A percentile compares a stretch with the other conserved stretches of the same genome.
Conservation (phyloP, 2,329 filamentous ascomycete genomes). For the Colletotrichum kahawae region DNA sequence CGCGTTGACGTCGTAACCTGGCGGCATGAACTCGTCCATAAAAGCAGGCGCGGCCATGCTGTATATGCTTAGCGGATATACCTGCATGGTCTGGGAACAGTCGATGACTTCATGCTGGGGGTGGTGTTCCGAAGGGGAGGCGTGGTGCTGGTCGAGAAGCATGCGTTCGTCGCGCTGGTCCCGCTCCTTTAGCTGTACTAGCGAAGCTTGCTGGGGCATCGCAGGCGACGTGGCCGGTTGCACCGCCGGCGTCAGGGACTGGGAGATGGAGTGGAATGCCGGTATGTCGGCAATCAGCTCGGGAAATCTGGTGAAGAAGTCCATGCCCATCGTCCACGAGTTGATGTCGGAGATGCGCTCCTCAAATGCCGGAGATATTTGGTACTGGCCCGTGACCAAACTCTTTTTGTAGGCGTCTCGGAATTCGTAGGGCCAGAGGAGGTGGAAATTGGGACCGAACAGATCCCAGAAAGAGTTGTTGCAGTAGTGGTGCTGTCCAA, state of each 20-base stretch:
- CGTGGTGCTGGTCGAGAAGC: background rate
- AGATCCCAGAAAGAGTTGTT: slow-evolving; percentile 33
- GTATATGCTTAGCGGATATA: background rate
- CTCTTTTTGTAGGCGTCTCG: slow-evolving; percentile 30
- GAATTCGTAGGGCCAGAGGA: slow-evolving; percentile 30
- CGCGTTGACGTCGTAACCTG: background rate
- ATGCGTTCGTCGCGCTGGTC: background rate
- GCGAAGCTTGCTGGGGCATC: slow-evolving; percentile 2
- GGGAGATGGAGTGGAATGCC: background rate
- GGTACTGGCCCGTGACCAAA: slow-evolving; percentile 27
- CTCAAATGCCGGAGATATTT: slow-evolving; percentile 29
- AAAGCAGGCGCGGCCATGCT: background rate
- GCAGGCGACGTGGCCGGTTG: background rate
- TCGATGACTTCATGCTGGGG: background rate
- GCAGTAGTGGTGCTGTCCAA: slow-evolving; percentile 34
- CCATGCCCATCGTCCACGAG: slow-evolving; percentile 30
- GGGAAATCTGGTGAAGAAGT: slow-evolving; percentile 31
- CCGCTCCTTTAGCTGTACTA: background rate
- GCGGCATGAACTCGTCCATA: slow-evolving; percentile 1
- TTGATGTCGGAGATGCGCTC: slow-evolving; percentile 30
- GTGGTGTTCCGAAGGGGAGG: background rate
- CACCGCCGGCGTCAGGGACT: background rate
- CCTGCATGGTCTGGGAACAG: slow-evolving; percentile 5
- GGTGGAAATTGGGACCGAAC: slow-evolving; percentile 25
- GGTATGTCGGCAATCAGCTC: slow-evolving; percentile 37